These are phyloP conservation scores for Populus deltoides DNA, from an alignment of 345 rosid genomes.

Conservation along the genomic window DNA sequence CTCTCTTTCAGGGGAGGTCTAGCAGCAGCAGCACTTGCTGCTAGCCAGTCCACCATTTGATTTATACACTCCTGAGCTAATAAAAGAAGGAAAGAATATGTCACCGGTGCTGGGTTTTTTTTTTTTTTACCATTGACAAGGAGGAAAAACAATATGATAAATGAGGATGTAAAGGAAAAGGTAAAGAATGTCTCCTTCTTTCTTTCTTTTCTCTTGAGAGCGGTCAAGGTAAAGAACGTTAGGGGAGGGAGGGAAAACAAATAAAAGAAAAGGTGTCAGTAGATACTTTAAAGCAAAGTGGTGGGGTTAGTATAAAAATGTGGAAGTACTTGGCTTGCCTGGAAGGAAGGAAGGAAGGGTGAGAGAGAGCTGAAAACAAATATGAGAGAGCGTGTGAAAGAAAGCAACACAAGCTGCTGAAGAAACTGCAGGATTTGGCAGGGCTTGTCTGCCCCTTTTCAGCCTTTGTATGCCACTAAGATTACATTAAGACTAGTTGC, in stretches of 20 bases:
- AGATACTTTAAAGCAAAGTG: background rate
- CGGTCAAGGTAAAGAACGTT: background rate
- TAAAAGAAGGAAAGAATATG: background rate
- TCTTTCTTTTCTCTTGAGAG: background rate
- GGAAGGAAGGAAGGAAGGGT: too few relatives aligned
- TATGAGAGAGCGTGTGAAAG: background rate
- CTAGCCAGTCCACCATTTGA: too few relatives aligned
- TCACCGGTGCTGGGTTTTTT: background rate
- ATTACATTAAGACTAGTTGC: background rate
- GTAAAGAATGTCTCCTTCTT: background rate
- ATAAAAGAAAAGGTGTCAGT: background rate
- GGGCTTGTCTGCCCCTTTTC: conserved; percentile 12
- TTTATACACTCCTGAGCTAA: too few relatives aligned
- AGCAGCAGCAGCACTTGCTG: too few relatives aligned
- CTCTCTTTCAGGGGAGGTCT: background rate
- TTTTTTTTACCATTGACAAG: background rate
- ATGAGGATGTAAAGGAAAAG: background rate
- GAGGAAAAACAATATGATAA: background rate
- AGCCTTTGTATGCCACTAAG: background rate
- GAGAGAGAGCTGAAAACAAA: background rate
- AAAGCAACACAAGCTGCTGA: background rate
- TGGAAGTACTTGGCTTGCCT: background rate
- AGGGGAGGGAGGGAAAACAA: background rate
- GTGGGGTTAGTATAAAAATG: background rate
- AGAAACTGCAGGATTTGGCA: conserved; percentile 14